Base-by-base conservation (phyloP, 176 grass and related monocot genomes). In the Alopecurus myosuroides region DNA sequence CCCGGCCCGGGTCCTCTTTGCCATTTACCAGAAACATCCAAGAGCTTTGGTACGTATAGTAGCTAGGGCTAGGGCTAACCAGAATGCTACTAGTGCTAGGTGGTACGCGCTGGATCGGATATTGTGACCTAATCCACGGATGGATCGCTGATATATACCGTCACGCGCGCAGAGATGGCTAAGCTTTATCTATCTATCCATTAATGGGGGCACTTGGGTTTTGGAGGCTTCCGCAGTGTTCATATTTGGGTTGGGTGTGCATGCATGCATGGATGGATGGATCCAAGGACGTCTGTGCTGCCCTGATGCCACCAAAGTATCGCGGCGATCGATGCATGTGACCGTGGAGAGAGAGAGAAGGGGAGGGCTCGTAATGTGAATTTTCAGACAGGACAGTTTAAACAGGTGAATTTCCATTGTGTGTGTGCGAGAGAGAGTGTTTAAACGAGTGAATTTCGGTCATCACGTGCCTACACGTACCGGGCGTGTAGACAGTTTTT, bases 1-100 rank as follows among this genome's bases (percentile, higher is more conserved):
- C 63, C 6, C 29, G 58, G 5, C 33, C 33, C 36, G 29, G 76
- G 31, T 63, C 39, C 40, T 42, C 25, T 30, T 75, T 82, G 62
- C 86, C 80, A 88, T 77, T 83, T 77, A 60, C 80, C 80, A 56
- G 50, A 83, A 88, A 88, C 51, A 77, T 83, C 86, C 86, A 83
- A 77, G 78, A 7, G n/a, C 52, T 4, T 3, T 6, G 14, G 61
- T 12, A 3, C 35, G 55, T 30, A 6, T 36, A 17, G 50, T 3
- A 52, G 5, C 2, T 8, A 3, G 19, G 18, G 35, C 76, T 36
- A 14, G 26, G 26, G 6, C 29, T 28, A 34, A 10, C 20, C 10
- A 42, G 41, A 42, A 4, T 4, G n/a, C n/a, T n/a, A n/a, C n/a
- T n/a, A n/a, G n/a, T n/a, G 34, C 34, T 35, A 35, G 7, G 49